Evolutionary conservation across 495 filamentous ascomycete genomes (phyloP), one percentile per base, ranked within the genome.

Genomic region (Trypethelium eluteriae): DNA sequence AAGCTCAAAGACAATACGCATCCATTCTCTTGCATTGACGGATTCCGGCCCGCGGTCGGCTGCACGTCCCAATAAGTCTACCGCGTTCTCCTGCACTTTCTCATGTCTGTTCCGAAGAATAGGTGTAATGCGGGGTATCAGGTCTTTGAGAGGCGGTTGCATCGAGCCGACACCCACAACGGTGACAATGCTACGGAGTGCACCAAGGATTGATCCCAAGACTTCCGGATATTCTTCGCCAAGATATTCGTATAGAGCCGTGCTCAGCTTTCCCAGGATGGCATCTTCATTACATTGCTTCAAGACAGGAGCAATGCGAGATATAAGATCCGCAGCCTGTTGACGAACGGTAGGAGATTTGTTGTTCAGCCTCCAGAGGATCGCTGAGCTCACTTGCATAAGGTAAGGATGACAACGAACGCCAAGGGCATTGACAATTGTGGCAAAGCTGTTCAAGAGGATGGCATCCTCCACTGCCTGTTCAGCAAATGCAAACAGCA

Each of bases 21-120:
- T 98, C 95, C 95, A 98, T 76, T 99, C 95, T 74, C 94, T 86
- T 16, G 95, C 93, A 73, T 95, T 96, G 72, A 99, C 95, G 63
- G 86, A 90, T 74, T 98, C 93, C 9, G 95, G 91, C 12, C 94
- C 95, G 70, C 95, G 89, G 76, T 99, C 95, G 49, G 95, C 95
- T 71, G 98, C 98, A 82, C 95, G 94, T 69, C 95, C 95, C 56
- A 99, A 94, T 3, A 99, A 82, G 74, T 99, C 95, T 72, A 99
- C 98, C n/a, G 94, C 96, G 77, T 99, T 99, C 71, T 99, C 95
- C 76, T 99, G 95, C 49, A 99, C 95, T 78, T 99, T 99, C 76
- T 99, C 95, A 81, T 99, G 95, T 61, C 95, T 90, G 79, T 99
- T 99, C 64, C 95, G 91, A 59, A 99, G 82, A 73, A 98, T 98